Base-by-base conservation (phyloP, 2,329 filamentous ascomycete species). In the Colletotrichum scovillei region DNA sequence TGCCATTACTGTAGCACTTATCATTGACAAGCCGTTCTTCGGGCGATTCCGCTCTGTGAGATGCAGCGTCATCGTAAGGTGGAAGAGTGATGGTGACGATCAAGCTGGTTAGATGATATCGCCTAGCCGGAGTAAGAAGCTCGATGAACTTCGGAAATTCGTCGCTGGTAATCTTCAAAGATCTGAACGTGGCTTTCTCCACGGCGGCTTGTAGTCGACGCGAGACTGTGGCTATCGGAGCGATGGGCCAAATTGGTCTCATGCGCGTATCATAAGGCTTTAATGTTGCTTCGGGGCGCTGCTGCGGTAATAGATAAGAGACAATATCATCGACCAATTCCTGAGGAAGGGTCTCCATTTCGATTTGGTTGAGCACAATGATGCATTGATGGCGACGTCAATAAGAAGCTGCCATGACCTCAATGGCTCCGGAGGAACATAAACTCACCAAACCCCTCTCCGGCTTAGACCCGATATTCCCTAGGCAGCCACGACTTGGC, bases 171-270 rank as follows among this genome's bases (percentile, higher is more conserved):
- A 63, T 53, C 24, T 53, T 63, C 11, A 63, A 14, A 22, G 60
- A 63, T 30, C 28, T 63, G 60, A 63, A 63, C 11, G 60, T 63
- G 14, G 52, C n/a, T 24, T 42, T 53, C 19, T 63, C 60, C 12
- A 63, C 60, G 49, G 60, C 60, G 12, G 9, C 28, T 63, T 63
- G 60, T 30, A 63, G n/a, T 11, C 60, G 60, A 6, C 4, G 60
- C 12, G 60, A 63, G 16, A 53, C 60, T 8, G 60, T 35, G 11
- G 42, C 60, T 30, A 63, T 14, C 5, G 26, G 60, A 4, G 60
- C 28, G 28, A 63, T 16, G 26, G 42, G 28, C 26, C 14, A 7
- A 9, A 30, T 2, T 7, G 60, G 28, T 24, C 42, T 19, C 26
- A 32, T n/a, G 12, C 60, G 42, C 22, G 5, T 22, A 5, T 46